Evolutionary conservation across 768 basidiomycete genomes (phyloP).

Genomic region (Exsudoporus frostii): DNA sequence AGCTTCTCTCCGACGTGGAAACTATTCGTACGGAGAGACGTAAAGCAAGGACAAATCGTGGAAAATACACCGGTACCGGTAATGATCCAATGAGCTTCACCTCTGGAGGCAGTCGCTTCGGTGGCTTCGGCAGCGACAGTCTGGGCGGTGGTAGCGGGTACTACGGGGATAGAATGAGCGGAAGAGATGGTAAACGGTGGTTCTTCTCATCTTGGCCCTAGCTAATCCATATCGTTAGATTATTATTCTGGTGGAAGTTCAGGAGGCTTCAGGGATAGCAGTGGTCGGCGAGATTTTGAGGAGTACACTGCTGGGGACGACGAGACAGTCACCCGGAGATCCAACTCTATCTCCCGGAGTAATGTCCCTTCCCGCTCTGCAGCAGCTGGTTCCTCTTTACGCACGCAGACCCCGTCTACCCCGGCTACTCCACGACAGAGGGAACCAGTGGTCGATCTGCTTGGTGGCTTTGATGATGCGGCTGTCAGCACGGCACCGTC

Average conservation of each 20-base stretch:
- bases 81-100: conserved; percentile 74
- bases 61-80: conserved; percentile 86
- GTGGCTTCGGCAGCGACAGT: conserved; percentile 67
- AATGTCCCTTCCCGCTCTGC: conserved; percentile 28
- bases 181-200: conserved; percentile 36
- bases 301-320: conserved; percentile 98
- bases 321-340: conserved; percentile 47
- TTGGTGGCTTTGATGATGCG: conserved; percentile 72
- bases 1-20: conserved; percentile 87
- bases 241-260: conserved; percentile 43
- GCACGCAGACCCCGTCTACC: conserved; percentile 28
- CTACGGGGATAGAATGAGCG: conserved; percentile 42
- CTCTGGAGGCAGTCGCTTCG: conserved; percentile 56
- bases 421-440: conserved; percentile 38
- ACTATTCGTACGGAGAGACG: conserved; percentile 84
- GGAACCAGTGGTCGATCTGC: conserved; percentile 62
- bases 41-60: conserved; percentile 88
- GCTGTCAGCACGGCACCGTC: conserved; percentile 30
- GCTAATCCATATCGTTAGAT: conserved; percentile 26
- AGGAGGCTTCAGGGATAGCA: conserved; percentile 59
- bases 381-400: conserved; percentile 40
- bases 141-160: conserved; percentile 36
- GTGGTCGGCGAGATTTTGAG: conserved; percentile 64
- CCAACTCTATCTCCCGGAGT: conserved; percentile 37
- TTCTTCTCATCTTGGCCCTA: neutral